Evolutionary conservation across 2,329 filamentous ascomycete species (phyloP).

Genomic region (Aspergillus carbonarius): DNA sequence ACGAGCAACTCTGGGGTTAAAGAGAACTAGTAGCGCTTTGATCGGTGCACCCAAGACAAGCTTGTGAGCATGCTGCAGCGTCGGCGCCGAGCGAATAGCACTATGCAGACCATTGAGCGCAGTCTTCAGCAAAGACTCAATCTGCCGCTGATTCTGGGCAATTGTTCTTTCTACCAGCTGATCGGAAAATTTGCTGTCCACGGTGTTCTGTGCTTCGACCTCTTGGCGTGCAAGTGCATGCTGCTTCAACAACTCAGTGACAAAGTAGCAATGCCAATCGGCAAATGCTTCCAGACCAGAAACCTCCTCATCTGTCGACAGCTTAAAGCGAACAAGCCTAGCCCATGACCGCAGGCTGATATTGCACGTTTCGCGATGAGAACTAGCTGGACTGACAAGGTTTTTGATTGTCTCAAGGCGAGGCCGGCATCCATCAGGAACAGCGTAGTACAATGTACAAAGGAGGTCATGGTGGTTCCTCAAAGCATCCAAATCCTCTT

Average conservation of each 20-base stretch:
- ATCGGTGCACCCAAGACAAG: conserved; percentile 48
- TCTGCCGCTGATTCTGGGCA: conserved; percentile 56
- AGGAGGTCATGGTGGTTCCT: conserved; percentile 63
- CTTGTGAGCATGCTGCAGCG: conserved; percentile 41
- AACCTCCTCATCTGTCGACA: conserved; percentile 52
- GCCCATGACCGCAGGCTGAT: conserved; percentile 60
- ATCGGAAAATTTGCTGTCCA: conserved; percentile 42
- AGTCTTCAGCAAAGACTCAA: conserved; percentile 55
- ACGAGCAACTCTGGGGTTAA: conserved; percentile 49
- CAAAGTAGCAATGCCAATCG: conserved; percentile 56
- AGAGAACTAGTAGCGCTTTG: conserved; percentile 51
- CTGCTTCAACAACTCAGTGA: conserved; percentile 53
- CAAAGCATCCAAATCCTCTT: conserved; percentile 56
- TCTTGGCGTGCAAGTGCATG: conserved; percentile 58
- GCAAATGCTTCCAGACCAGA: conserved; percentile 50
- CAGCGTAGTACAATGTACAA: conserved; percentile 59
- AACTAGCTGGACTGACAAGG: conserved; percentile 57
- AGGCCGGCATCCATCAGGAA: conserved; percentile 55
- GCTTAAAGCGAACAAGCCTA: conserved; percentile 57
- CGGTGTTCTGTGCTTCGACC: conserved; percentile 53
- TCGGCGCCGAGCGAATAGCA: conserved; percentile 46
- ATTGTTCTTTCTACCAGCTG: conserved; percentile 54
- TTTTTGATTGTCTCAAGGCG: conserved; percentile 52
- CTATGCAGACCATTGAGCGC: conserved; percentile 52
- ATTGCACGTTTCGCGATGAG: conserved; percentile 60